Evolutionary conservation across 2,329 filamentous ascomycete species (phyloP), one percentile per base, ranked within the genome.

Genomic region (Chrysosporium queenslandicum): DNA sequence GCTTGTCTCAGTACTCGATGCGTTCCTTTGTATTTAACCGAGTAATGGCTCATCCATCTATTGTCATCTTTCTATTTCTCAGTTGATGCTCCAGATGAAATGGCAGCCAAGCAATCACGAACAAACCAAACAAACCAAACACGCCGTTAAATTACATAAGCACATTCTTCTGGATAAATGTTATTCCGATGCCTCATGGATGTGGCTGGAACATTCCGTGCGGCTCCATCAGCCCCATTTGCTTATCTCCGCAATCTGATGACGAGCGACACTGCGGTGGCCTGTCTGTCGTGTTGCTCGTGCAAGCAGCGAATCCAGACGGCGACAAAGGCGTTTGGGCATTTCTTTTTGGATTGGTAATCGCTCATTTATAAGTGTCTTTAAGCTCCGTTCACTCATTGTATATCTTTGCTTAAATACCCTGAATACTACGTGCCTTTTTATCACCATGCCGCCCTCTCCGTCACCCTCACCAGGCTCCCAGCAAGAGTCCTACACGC

Each of bases 401-500:
- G 5, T n/a, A 11, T 23, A 7, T 30, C 21, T 30, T 14, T 29
- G 4, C 16, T 29, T n/a, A 6, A 25, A 43, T n/a, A 4, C 14
- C 23, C 18, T 21, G 11, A 9, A 9, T 6, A 25, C 21, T 18
- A 7, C 39, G 5, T 20, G 16, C 18, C 16, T 21, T 43, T 14
- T 12, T n/a, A 6, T 30, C 47, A 46, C 43, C 27, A 55, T 55
- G 54, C 21, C 54, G 16, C 42, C 50, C 20, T 53, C 41, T 20
- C 9, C 41, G 8, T 27, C 50, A 34, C 40, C 21, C 16, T n/a
- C 49, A 46, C 12, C 53, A 42, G 41, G 42, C 47, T n/a, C 51
- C 5, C 45, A 52, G 30, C 30, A 52, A 11, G 57, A 63, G 55
- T 66, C 66, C 49, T 69, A 63, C 58, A 70, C 67, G 2, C 63